Base-by-base conservation (phyloP, 805 yeast genomes). In the Debaryomyces castellii region DNA sequence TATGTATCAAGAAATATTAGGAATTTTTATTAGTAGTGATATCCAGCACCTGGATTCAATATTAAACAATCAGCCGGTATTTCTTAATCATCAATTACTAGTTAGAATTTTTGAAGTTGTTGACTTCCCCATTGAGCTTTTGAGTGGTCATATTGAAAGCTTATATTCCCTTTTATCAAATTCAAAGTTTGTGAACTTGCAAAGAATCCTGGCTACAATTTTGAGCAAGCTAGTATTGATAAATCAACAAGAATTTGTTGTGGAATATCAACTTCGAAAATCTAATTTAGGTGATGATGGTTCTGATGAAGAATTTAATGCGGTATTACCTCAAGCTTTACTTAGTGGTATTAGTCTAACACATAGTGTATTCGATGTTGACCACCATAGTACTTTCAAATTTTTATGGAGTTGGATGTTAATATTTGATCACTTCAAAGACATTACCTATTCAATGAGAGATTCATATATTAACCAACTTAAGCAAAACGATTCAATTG, bases 321-420 rank as follows among this genome's bases (percentile, higher is more conserved):
- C 71, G 3, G 57, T 56, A 18, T 56, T 82, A 12, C 84, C 85
- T 0, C 46, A 39, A 0, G 49, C 39, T 7, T 59, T 86, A 25
- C 48, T 84, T 7, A 51, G 63, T 0, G 55, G 57, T 24, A 52
- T 78, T 5, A 43, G n/a, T n/a, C n/a, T 51, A 5, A 50, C 45
- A 5, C 53, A 44, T 21, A 68, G 64, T 18, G 47, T 53, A 23
- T 59, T 58, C 3, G 59, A 34, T 11, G 58, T 48, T 4, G 35
- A 51, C 6, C 39, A 38, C 7, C 27, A 41, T 14, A 47, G 18
- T 2, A 53, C 73, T 38, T 57, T 74, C 23, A 67, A 61, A 17
- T 85, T 78, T 57, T 52, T 85, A 27, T 84, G 87, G 83, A 67
- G 81, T 45, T 90, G 96, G 95, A 67, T 66, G 49, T 67, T 88